phyloP scores from a whole-genome alignment of 768 basidiomycete species.

The Sporobolomyces pararoseus region DNA sequence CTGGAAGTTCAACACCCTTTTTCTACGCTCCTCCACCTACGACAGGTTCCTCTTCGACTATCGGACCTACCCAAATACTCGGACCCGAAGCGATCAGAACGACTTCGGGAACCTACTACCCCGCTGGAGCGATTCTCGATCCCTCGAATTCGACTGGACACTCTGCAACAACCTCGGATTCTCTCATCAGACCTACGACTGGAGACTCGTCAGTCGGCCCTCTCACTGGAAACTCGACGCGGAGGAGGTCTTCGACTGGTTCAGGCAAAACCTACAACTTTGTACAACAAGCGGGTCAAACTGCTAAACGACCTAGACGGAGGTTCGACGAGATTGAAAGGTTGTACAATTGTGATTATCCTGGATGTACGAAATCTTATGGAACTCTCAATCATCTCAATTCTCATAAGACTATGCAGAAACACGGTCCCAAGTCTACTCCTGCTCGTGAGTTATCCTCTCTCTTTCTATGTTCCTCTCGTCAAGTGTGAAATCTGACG shows the following conservation, averaged over 20 bases:
- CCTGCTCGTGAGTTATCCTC: conserved; percentile 68
- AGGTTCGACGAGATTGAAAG: conserved; percentile 85
- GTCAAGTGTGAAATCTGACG: neutral
- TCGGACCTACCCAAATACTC: conserved; percentile 9
- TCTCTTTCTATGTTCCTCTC: neutral
- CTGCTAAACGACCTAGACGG: conserved; percentile 51
- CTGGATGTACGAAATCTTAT: conserved; percentile 46
- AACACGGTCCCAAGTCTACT: conserved; percentile 83
- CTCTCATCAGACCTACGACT: conserved; percentile 5
- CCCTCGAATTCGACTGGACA: neutral
- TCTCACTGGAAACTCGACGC: neutral
- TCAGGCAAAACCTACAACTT: conserved; percentile 37
- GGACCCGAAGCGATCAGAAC: neutral
- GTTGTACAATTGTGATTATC: conserved; percentile 76
- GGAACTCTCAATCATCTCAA: conserved; percentile 75
- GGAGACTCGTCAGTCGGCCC: conserved; percentile 15
- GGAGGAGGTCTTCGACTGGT: conserved; percentile 2
- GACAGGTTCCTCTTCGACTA: neutral
- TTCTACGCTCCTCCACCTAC: conserved; percentile 28
- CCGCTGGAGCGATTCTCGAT: neutral
- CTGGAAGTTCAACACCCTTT: conserved; percentile 18
- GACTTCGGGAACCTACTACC: neutral
- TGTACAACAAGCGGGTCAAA: conserved; percentile 17
- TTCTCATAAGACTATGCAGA: conserved; percentile 97
- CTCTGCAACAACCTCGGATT: neutral